phyloP scores from a whole-genome alignment of 108 stramenopile genomes.

The Nitzschia palea region DNA sequence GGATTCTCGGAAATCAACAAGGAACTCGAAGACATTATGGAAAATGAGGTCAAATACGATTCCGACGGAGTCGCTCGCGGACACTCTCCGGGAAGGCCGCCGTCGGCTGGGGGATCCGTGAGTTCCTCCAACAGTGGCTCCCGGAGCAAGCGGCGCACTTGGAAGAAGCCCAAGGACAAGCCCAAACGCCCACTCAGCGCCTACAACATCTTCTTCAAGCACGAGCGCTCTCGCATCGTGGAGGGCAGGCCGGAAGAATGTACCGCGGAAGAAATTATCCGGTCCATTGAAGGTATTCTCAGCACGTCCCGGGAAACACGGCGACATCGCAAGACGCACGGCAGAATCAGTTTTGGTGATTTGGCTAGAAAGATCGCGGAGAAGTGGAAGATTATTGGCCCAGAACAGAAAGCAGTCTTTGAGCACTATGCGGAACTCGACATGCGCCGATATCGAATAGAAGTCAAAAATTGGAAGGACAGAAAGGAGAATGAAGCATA shows the following conservation, averaged over 20 bases:
- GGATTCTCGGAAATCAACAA: background rate
- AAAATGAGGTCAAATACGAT: constrained; percentile 18
- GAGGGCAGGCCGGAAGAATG: constrained; percentile 20
- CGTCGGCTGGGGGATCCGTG: constrained; percentile 8
- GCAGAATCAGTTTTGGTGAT: constrained; percentile 75
- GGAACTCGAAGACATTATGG: constrained; percentile 16
- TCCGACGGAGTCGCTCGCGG: constrained; percentile 7
- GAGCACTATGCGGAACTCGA: constrained; percentile 43
- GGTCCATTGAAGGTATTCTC: constrained; percentile 33
- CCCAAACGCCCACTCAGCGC: constrained; percentile 41
- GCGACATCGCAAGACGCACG: constrained; percentile 59
- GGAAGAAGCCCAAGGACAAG: constrained; percentile 47
- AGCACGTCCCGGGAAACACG: constrained; percentile 24
- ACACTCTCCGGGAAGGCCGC: background rate
- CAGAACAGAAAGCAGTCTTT: constrained; percentile 29
- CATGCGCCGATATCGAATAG: constrained; percentile 43
- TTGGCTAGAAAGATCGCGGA: constrained; percentile 67
- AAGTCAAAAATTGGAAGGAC: constrained; percentile 43
- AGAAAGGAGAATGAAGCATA: constrained; percentile 28
- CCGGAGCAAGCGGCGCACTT: constrained; percentile 23
- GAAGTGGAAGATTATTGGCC: constrained; percentile 51
- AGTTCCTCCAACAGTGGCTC: constrained; percentile 11
- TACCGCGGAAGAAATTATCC: constrained; percentile 26
- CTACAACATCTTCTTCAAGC: constrained; percentile 49
- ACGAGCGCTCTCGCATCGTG: constrained; percentile 36